Evolutionary conservation across 202 grass and related monocot genomes (phyloP).

Genomic region (Panicum hallii): DNA sequence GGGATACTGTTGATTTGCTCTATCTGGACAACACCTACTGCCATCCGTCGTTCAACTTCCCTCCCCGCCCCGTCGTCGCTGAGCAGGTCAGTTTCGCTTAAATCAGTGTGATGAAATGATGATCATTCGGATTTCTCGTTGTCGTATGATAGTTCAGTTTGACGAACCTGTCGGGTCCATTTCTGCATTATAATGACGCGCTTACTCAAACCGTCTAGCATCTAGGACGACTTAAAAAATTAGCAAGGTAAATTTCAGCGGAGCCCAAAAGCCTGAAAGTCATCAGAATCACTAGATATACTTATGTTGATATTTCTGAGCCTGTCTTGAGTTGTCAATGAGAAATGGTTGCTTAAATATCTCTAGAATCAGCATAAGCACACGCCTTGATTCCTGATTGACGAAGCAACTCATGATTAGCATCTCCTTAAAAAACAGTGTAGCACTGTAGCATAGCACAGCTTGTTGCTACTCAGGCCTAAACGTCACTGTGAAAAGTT

Average conservation of each 20-base stretch:
- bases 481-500: constrained; percentile 24
- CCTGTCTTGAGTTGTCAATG: background rate
- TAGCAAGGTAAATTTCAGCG: background rate
- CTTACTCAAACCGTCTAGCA: background rate
- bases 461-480: background rate
- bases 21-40: constrained; percentile 95
- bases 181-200: background rate
- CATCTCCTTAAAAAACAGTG: background rate
- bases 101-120: background rate
- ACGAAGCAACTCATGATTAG: constrained; percentile 1
- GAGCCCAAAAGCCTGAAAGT: background rate
- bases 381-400: constrained; percentile 10
- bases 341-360: constrained; percentile 1
- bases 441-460: too few relatives aligned
- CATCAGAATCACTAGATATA: background rate
- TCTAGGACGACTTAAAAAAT: background rate
- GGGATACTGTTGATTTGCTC: constrained; percentile 70
- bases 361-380: background rate
- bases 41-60: constrained; percentile 82
- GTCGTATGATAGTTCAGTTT: constrained; percentile 1
- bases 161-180: background rate
- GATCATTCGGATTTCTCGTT: background rate
- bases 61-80: constrained; percentile 73
- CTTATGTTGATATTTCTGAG: background rate
- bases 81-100: constrained; percentile 58